Evolutionary conservation across 495 filamentous ascomycete genomes (phyloP), one percentile per base, ranked within the genome.

Genomic region (Neurospora sp.): DNA sequence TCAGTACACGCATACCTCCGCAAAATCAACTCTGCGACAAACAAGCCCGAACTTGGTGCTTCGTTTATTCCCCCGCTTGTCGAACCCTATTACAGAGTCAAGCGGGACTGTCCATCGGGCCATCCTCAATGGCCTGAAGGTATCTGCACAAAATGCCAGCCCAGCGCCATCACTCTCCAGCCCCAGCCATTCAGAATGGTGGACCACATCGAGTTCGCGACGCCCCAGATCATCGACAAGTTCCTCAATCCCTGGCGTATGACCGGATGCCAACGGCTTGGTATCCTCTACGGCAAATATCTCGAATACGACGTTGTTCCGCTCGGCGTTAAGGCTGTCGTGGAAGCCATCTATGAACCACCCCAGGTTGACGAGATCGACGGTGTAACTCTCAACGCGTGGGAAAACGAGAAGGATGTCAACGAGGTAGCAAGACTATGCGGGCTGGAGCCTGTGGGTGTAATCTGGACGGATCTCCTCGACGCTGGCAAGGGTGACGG

Each of bases 81-180:
- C 74, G 96, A 99, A 80, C 96, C 95, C 3, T 97, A 93, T 80
- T 98, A 93, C 80, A 89, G 96, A 68, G 94, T 99, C 68, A 91
- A 88, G 79, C 89, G 86, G 38, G 89, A 97, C 77, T 99, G 96
- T 77, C 95, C 96, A 6, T 93, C 94, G 4, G 95, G 96, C 6
- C 96, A 99, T 80, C 90, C 93, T 2, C 87, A 89, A 53, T 99
- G 95, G 91, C 96, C 96, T 18, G 94, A 95, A 75, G 96, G 96
- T n/a, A 98, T 99, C 74, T 99, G 96, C 83, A 96, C 94, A 53
- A 99, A 98, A 80, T 99, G 96, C 78, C 96, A 99, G 78, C 96
- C 96, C 16, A 97, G 94, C 72, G 96, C 96, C 37, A 99, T 99
- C 80, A 97, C 92, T 59, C 85, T 99, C 27, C 94, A 98, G 76